Base-by-base conservation (phyloP, 805 yeast species). In the Millerago galiae region DNA sequence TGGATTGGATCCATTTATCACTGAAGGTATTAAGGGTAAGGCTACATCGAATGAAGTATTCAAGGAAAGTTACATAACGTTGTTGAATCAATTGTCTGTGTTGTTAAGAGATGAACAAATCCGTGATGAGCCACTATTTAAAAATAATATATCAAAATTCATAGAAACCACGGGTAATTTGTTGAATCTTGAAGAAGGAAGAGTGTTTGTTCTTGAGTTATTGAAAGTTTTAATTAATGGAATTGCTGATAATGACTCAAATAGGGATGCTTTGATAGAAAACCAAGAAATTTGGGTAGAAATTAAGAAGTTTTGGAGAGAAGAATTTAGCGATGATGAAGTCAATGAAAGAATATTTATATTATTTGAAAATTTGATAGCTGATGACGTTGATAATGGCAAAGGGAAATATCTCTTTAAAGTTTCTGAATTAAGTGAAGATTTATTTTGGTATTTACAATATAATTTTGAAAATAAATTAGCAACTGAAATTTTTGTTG, bases 151-250 rank as follows among this genome's bases (percentile, higher is more conserved):
- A n/a, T 28, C 4, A 1, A 52, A 48, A 21, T 30, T 58, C 12
- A 41, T 47, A 8, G 7, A n/a, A 5, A 39, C 50, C 12, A 45
- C 45, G 8, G 45, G 26, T 3, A 50, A 45, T 28, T 41, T 51
- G 0, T 13, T 29, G 24, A 16, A 44, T 12, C 8, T 31, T 2
- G 40, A 35, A 0, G 24, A 26, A 2, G 41, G 31, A 10, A 38
- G 52, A 28, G 46, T 43, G 1, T 6, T 55, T 6, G 17, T 40
- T 2, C 11, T 51, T 44, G 58, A 55, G 21, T 10, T 49, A 21
- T 15, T 55, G 14, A 45, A 58, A 18, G 61, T 55, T 3, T 27
- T 56, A 29, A 53, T 53, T 11, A 58, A 58, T 37, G 51, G 51
- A 2, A 50, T 58, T 18, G 62, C 60, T 17, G 61, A 58, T 47